phyloP scores from a whole-genome alignment of 2,329 filamentous ascomycete species.

The Clonostachys rhizophaga region DNA sequence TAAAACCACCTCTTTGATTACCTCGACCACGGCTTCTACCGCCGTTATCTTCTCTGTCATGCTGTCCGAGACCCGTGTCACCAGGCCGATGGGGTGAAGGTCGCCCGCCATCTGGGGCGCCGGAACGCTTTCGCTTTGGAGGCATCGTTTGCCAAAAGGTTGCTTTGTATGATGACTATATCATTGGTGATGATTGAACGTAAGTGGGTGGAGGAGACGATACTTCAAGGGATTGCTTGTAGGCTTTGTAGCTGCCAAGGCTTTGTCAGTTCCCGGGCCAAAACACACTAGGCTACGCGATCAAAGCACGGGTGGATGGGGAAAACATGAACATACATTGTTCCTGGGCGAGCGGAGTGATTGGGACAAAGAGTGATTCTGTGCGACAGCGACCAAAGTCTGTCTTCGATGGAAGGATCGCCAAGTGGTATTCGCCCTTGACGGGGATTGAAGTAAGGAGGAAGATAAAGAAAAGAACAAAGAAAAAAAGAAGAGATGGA shows the following conservation, averaged over 20 bases:
- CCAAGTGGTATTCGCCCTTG: too few relatives aligned
- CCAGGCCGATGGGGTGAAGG: slow-evolving; percentile 60
- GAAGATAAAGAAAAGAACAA: neutral
- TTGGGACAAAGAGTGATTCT: too few relatives aligned
- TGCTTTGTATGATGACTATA: neutral
- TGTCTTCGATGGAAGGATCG: too few relatives aligned
- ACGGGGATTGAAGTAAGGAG: neutral
- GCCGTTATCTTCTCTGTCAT: slow-evolving; percentile 49
- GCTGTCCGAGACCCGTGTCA: slow-evolving; percentile 49
- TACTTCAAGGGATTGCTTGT: neutral
- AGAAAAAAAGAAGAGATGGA: neutral
- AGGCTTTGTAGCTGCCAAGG: neutral
- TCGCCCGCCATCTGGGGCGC: slow-evolving; percentile 44
- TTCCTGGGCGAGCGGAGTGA: too few relatives aligned
- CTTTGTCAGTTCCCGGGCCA: neutral
- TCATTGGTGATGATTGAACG: neutral
- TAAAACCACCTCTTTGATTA: slow-evolving; percentile 19
- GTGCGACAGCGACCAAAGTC: too few relatives aligned
- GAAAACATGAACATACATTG: too few relatives aligned
- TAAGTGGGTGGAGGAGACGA: neutral
- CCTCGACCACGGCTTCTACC: slow-evolving; percentile 38
- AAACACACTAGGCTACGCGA: too few relatives aligned
- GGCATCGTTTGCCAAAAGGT: slow-evolving; percentile 37
- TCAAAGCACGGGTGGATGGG: too few relatives aligned
- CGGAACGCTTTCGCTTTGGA: slow-evolving; percentile 56